Percentiles rank a stretch among this genome's conserved stretches.
Conservation (phyloP, 1,284 basidiomycete species). For the Pulveroboletus sp. region DNA sequence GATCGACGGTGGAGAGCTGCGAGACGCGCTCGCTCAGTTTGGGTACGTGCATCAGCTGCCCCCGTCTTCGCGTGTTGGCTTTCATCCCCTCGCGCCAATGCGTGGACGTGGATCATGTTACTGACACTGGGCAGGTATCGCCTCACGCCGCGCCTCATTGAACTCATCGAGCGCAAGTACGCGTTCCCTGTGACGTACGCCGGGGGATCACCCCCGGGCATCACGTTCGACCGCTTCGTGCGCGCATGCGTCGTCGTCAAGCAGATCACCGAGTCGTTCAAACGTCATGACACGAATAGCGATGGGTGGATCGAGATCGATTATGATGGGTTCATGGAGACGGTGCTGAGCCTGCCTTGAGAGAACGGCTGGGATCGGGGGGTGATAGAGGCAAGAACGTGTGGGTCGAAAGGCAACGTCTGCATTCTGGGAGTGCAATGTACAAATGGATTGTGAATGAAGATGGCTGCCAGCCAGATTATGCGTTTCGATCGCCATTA, state of each 20-base stretch:
- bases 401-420: background rate
- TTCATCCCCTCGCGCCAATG: background rate
- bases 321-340: slow-evolving; percentile 75
- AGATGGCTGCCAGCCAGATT: background rate
- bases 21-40: slow-evolving; percentile 63
- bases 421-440: background rate
- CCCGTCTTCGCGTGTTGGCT: background rate
- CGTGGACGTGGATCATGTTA: background rate
- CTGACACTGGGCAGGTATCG: slow-evolving; percentile 43
- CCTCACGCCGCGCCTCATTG: slow-evolving; percentile 58
- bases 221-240: slow-evolving; percentile 81
- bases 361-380: background rate
- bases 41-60: slow-evolving; percentile 39
- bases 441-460: background rate
- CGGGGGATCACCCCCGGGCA: slow-evolving; percentile 46
- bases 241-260: slow-evolving; percentile 79
- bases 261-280: slow-evolving; percentile 67
- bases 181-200: slow-evolving; percentile 39
- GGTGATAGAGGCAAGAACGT: background rate
- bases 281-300: slow-evolving; percentile 57
- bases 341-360: slow-evolving; percentile 67
- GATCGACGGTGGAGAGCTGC: slow-evolving; percentile 65
- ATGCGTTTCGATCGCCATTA: background rate
- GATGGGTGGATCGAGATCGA: slow-evolving; percentile 75
- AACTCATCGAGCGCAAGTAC: slow-evolving; percentile 62